Conservation (phyloP, 2,329 filamentous ascomycete species). For the Pseudodiploospora longispora region DNA sequence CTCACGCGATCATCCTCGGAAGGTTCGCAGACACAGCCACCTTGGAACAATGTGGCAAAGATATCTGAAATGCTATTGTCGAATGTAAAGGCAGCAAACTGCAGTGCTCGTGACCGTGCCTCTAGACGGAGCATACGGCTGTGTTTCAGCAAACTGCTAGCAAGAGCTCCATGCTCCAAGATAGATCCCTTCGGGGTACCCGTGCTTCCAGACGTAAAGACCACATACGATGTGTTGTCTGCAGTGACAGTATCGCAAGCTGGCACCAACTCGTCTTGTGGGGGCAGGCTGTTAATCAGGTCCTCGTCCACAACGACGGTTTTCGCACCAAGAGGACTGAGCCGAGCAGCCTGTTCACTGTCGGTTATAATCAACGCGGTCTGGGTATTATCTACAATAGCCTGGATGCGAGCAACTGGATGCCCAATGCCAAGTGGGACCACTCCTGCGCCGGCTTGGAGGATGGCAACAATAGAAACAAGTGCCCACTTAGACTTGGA, state of each 20-base stretch:
- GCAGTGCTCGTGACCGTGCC: background rate
- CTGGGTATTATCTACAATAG: background rate
- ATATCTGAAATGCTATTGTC: conserved; percentile 9
- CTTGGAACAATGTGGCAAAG: conserved; percentile 5
- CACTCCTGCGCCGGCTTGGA: conserved; percentile 1
- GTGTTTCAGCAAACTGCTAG: background rate
- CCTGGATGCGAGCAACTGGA: background rate
- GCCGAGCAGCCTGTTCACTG: background rate
- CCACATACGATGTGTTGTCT: conserved; percentile 5
- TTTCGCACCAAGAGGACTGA: background rate
- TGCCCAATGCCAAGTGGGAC: background rate
- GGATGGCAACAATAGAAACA: background rate
- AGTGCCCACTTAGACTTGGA: conserved; percentile 1
- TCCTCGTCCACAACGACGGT: background rate
- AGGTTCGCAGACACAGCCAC: conserved; percentile 9
- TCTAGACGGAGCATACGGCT: background rate
- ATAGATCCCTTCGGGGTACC: conserved; percentile 12
- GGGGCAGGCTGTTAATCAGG: background rate
- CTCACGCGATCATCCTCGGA: conserved; percentile 9
- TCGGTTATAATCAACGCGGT: background rate
- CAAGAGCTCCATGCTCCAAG: conserved; percentile 6
- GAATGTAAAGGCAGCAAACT: conserved; percentile 11
- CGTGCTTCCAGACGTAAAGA: conserved; percentile 12
- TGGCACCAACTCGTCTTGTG: background rate
- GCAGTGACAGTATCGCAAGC: background rate